A percentile compares a stretch with the other conserved stretches of the same genome.
These are phyloP conservation scores for Leccinellum luteum DNA, from an alignment of 768 basidiomycete species.

Conservation along the genomic window DNA sequence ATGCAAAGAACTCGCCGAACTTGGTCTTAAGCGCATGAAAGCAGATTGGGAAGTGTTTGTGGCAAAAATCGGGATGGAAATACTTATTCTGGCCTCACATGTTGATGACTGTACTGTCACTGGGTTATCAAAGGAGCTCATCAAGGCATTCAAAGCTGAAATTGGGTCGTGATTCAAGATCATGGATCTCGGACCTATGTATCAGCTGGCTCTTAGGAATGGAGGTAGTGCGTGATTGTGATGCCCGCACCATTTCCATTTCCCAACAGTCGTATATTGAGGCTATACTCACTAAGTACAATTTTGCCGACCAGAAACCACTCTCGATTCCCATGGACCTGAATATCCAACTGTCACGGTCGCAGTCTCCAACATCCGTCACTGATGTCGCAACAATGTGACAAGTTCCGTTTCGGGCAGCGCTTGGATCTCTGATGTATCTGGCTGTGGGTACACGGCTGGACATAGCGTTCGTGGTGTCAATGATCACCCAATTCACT, in stretches of 20 bases:
- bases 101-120: constrained; percentile 19
- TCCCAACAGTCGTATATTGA: constrained; percentile 28
- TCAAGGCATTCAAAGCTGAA: not conserved
- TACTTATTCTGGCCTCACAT: not conserved
- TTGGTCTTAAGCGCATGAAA: too few relatives aligned
- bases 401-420: constrained; percentile 25
- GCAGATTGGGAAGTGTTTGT: too few relatives aligned
- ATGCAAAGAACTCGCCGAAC: too few relatives aligned
- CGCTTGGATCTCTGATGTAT: not conserved
- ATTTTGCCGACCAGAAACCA: constrained; percentile 24
- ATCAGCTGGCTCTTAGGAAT: constrained; percentile 10
- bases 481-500: not conserved
- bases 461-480: not conserved
- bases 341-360: constrained; percentile 17
- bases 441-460: not conserved
- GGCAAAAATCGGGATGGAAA: too few relatives aligned
- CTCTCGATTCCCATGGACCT: constrained; percentile 34
- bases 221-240: not conserved
- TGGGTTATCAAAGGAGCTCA: not conserved
- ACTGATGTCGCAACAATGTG: constrained; percentile 22
- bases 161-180: not conserved
- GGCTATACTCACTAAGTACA: constrained; percentile 27
- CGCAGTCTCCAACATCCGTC: constrained; percentile 19
- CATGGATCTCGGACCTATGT: not conserved
- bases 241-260: not conserved